Evolutionary conservation across 2,329 filamentous ascomycete species (phyloP).

Genomic region (Claviceps purpurea): DNA sequence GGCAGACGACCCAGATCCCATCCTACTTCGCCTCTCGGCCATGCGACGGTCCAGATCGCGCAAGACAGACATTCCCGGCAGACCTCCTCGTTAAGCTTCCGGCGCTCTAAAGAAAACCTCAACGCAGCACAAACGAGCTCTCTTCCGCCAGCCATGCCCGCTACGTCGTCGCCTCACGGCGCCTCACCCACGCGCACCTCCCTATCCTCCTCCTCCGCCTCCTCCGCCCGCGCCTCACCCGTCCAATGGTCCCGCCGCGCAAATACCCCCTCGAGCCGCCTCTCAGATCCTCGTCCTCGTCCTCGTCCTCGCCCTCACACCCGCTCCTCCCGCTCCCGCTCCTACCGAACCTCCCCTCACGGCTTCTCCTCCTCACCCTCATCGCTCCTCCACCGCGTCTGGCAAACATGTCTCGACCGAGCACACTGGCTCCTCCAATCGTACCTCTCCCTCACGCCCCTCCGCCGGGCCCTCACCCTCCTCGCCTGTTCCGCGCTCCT

Average conservation of each 20-base stretch:
- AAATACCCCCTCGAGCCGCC: constrained; percentile 17
- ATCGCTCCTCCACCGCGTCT: constrained; percentile 26
- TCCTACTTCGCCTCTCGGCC: too few species aligned
- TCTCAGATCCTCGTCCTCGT: constrained; percentile 19
- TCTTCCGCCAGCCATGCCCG: not conserved
- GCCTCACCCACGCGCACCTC: not conserved
- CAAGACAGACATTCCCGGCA: too few species aligned
- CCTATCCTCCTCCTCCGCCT: not conserved
- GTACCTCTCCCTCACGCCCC: constrained; percentile 41
- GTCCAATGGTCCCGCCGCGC: constrained; percentile 7
- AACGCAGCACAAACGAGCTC: too few species aligned
- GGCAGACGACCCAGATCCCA: too few species aligned
- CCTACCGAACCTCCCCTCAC: not conserved
- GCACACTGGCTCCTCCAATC: constrained; percentile 31
- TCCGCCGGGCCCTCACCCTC: constrained; percentile 48
- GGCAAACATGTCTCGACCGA: constrained; percentile 20
- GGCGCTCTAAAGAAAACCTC: too few species aligned
- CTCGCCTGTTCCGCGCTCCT: constrained; percentile 35
- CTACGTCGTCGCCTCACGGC: not conserved
- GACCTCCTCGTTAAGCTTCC: too few species aligned
- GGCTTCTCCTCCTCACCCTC: not conserved
- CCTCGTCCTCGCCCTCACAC: not conserved
- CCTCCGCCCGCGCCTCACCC: constrained; percentile 2
- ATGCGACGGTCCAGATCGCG: too few species aligned
- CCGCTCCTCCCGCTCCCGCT: constrained; percentile 10